Conservation (phyloP, 371 early-diverging fungal species). For the Apophysomyces sp. region DNA sequence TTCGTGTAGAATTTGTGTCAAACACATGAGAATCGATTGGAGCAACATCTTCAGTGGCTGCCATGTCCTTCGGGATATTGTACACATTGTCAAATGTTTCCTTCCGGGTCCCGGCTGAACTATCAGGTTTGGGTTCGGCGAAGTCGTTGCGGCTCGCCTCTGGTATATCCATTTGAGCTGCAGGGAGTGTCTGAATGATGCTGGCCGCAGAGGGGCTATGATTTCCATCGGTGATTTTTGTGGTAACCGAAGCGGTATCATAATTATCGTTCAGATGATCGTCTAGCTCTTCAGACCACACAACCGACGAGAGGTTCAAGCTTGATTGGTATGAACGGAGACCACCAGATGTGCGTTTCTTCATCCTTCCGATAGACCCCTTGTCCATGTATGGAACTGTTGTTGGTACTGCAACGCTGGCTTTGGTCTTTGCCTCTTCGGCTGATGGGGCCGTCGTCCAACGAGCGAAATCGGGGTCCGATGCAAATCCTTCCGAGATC, state of each 20-base stretch:
- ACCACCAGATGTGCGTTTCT: background rate
- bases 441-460: slow-evolving; percentile 27
- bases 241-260: background rate
- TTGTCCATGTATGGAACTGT: background rate
- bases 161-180: background rate
- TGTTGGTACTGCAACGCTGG: slow-evolving; percentile 1
- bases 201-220: background rate
- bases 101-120: background rate
- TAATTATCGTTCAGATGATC: slow-evolving; percentile 6
- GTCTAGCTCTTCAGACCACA: background rate
- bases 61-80: background rate
- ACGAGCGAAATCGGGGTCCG: slow-evolving; percentile 35
- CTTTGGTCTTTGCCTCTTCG: slow-evolving; percentile 2
- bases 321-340: slow-evolving; percentile 10
- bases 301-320: slow-evolving; percentile 9
- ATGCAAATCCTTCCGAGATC: slow-evolving; percentile 20
- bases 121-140: background rate
- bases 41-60: background rate
- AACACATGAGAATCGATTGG: background rate
- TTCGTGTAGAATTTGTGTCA: background rate
- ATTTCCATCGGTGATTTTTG: slow-evolving; percentile 3
- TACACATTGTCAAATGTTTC: background rate
- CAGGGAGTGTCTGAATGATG: no score
- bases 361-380: background rate
- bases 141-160: background rate